Conservation (phyloP, 1,139 yeast genomes). For the Kluyveromyces sp. region DNA sequence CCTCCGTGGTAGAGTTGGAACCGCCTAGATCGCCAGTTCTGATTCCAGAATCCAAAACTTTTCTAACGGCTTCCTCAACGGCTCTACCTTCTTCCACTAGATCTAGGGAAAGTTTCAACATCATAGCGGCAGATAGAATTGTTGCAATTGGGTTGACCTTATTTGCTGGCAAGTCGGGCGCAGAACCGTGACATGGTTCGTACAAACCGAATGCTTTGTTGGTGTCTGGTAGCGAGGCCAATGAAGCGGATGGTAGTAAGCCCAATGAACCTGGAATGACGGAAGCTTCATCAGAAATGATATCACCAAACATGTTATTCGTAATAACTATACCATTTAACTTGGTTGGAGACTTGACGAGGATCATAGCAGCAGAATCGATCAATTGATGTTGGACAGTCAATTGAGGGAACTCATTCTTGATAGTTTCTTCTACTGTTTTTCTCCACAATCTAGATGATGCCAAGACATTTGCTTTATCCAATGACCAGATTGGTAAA, state of each 20-base stretch:
- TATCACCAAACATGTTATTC: slow-evolving; percentile 96
- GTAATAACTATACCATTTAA: slow-evolving; percentile 89
- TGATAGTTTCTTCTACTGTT: slow-evolving; percentile 78
- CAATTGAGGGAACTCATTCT: slow-evolving; percentile 82
- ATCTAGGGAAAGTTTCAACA: slow-evolving; percentile 85
- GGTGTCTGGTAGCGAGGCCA: slow-evolving; percentile 90
- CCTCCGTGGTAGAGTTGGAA: slow-evolving; percentile 67
- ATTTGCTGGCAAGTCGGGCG: slow-evolving; percentile 83
- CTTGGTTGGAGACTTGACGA: slow-evolving; percentile 81
- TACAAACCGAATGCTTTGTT: slow-evolving; percentile 91
- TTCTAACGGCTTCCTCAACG: slow-evolving; percentile 78
- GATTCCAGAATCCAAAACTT: slow-evolving; percentile 72
- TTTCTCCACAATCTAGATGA: slow-evolving; percentile 94
- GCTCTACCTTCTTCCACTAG: slow-evolving; percentile 79
- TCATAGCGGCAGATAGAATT: slow-evolving; percentile 91
- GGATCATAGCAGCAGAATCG: slow-evolving; percentile 97
- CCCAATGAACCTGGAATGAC: slow-evolving; percentile 98
- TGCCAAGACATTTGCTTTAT: slow-evolving; percentile 95
- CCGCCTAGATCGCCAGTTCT: slow-evolving; percentile 93
- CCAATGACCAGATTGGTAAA: slow-evolving; percentile 88
- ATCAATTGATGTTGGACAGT: slow-evolving; percentile 86
- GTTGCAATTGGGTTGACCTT: slow-evolving; percentile 95
- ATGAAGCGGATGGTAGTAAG: slow-evolving; percentile 89
- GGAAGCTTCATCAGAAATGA: slow-evolving; percentile 93
- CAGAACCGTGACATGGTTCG: slow-evolving; percentile 98